These are phyloP conservation scores for Anisogramma anomala DNA, from an alignment of 2,329 filamentous ascomycete genomes.

Conservation along the genomic window DNA sequence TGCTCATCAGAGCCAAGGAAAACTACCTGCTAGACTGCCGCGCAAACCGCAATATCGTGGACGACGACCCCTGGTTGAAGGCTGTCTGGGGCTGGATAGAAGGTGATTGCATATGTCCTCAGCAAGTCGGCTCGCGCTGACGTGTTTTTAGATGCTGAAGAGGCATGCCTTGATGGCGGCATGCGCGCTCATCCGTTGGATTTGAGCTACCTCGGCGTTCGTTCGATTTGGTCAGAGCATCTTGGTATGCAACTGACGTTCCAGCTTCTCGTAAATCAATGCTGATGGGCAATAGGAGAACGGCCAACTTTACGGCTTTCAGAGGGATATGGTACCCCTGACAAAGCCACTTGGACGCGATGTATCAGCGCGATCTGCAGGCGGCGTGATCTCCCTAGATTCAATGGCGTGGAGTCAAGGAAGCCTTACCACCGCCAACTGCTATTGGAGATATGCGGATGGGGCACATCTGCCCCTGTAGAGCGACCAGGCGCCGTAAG, in stretches of 20 bases:
- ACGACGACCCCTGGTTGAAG: constrained; percentile 62
- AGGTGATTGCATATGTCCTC: constrained; percentile 32
- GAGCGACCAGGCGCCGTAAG: constrained; percentile 41
- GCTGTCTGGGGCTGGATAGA: constrained; percentile 69
- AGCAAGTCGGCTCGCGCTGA: constrained; percentile 12
- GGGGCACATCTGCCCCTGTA: constrained; percentile 62
- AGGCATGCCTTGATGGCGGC: constrained; percentile 52
- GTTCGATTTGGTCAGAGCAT: constrained; percentile 59
- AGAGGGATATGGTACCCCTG: constrained; percentile 33
- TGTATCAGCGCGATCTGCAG: constrained; percentile 54
- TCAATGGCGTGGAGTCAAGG: constrained; percentile 50
- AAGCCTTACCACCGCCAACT: constrained; percentile 62
- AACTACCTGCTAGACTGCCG: constrained; percentile 53
- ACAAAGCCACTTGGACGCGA: constrained; percentile 45
- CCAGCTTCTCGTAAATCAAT: constrained; percentile 10
- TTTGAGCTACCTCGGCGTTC: constrained; percentile 63
- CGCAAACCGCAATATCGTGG: constrained; percentile 54
- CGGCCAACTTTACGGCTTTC: constrained; percentile 27
- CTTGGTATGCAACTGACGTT: constrained; percentile 37
- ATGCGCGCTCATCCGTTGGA: constrained; percentile 60
- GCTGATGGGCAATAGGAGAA: constrained; percentile 6
- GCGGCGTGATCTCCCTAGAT: constrained; percentile 48
- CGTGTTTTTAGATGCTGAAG: constrained; percentile 42
- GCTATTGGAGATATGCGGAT: constrained; percentile 63
- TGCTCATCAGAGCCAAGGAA: constrained; percentile 49